Conservation (phyloP, 352 stramenopile species). For the Aphanomyces astaci region DNA sequence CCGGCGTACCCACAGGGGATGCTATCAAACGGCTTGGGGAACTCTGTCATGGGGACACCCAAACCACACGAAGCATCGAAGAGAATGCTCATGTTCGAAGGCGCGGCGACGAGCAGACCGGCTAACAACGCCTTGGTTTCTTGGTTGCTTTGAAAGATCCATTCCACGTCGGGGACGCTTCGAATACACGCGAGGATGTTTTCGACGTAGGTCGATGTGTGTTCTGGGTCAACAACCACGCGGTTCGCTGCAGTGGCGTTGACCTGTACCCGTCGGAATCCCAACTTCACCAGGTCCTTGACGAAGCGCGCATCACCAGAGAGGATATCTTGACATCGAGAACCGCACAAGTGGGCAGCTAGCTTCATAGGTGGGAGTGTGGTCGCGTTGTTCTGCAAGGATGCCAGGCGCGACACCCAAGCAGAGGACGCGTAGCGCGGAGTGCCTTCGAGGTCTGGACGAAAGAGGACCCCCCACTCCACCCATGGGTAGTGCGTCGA, state of each 20-base stretch:
- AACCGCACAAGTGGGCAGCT: conserved; percentile 64
- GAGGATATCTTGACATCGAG: conserved; percentile 57
- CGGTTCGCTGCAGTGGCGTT: conserved; percentile 74
- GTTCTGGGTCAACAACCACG: conserved; percentile 25
- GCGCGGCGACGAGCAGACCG: conserved; percentile 24
- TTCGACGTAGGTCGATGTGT: conserved; percentile 30
- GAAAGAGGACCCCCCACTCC: conserved; percentile 73
- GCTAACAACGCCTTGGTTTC: conserved; percentile 54
- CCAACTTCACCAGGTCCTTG: conserved; percentile 30
- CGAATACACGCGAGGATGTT: conserved; percentile 32
- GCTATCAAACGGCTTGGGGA: conserved; percentile 28
- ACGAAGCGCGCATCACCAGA: conserved; percentile 45
- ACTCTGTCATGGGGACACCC: conserved; percentile 34
- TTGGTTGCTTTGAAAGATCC: conserved; percentile 74
- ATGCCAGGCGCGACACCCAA: conserved; percentile 16
- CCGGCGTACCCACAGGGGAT: conserved; percentile 60
- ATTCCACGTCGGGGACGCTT: conserved; percentile 43
- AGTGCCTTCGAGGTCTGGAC: conserved; percentile 46
- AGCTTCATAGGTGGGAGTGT: conserved; percentile 33
- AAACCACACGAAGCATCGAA: conserved; percentile 71
- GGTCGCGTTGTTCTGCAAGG: conserved; percentile 25
- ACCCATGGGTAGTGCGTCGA: conserved; percentile 39
- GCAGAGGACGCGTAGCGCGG: conserved; percentile 45
- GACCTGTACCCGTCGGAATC: conserved; percentile 68
- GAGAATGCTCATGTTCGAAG: conserved; percentile 58